Evolutionary conservation across 169 alveolate species (phyloP), one percentile per base, ranked within the genome.

Genomic region (Amoebophrya sp.): DNA sequence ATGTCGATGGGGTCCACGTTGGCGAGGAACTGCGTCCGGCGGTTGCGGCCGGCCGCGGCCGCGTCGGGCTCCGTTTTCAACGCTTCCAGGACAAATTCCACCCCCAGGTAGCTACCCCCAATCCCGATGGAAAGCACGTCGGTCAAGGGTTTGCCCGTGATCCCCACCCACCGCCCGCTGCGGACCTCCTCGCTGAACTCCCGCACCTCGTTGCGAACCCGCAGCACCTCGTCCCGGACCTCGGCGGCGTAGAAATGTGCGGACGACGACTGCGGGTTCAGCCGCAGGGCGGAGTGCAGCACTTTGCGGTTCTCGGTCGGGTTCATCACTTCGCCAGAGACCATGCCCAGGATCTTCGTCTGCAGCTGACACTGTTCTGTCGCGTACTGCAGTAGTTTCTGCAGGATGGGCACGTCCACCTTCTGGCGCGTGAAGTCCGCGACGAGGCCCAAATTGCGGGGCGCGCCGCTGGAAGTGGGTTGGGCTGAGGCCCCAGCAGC

Each of bases 81-180:
- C 29, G 66, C 66, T 40, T 95, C 93, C 93, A 94, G 92, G 95
- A 97, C 94, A 95, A 96, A 95, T 96, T 97, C 95, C 96, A 94
- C 55, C 98, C 99, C 99, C 54, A 99, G 95, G 96, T 97, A 99
- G 39, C 99, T 96, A n/a, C 99, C 99, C 40, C 99, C 99, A 90
- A 99, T 99, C 90, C 99, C 99, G 92, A 98, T 97, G 77, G 99
- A 97, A 14, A 99, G 94, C 88, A 97, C 94, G 92, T 98, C 97
- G 91, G 94, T 95, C 66, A 98, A 94, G 32, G 96, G 93, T 92
- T 97, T 97, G 53, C 99, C 99, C 40, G 98, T 97, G 47, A 95
- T 96, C 40, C 99, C 99, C 89, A 94, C 94, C 88, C 96, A 91
- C 89, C 95, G 95, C 25, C 99, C 99, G 41, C 94, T 91, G 91